These are phyloP conservation scores for Coniochaeta ligniaria DNA, from an alignment of 2,329 filamentous ascomycete genomes.

Conservation along the genomic window DNA sequence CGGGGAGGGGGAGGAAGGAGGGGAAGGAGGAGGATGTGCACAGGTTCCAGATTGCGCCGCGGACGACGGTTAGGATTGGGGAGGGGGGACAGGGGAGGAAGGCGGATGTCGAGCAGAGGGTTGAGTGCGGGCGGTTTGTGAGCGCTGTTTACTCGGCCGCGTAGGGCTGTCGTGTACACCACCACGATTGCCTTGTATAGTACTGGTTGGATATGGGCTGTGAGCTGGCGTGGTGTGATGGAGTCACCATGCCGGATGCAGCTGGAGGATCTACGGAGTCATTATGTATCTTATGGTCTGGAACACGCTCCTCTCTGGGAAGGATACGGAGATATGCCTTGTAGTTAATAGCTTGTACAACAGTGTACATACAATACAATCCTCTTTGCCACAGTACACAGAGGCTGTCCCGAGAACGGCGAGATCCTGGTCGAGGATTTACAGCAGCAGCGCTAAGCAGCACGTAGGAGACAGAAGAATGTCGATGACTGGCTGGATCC, in stretches of 20 bases:
- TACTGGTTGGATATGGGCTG: not conserved
- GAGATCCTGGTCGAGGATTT: not conserved
- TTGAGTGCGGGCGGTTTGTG: constrained; percentile 78
- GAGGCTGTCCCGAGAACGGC: not conserved
- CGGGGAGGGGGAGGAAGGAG: constrained; percentile 45
- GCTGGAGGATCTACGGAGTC: not conserved
- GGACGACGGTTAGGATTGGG: constrained; percentile 60
- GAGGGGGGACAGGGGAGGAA: constrained; percentile 54
- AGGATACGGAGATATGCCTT: not conserved
- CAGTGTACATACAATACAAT: too few species aligned
- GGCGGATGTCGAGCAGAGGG: constrained; percentile 73
- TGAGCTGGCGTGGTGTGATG: not conserved
- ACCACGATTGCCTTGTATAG: not conserved
- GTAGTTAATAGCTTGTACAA: too few species aligned
- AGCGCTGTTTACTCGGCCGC: constrained; percentile 71
- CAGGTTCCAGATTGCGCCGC: constrained; percentile 74
- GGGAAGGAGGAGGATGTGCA: constrained; percentile 27
- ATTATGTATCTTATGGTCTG: not conserved
- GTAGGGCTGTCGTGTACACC: constrained; percentile 9
- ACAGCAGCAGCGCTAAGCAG: not conserved
- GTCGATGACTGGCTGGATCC: not conserved
- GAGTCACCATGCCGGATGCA: not conserved
- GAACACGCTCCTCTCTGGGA: not conserved
- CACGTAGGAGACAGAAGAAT: not conserved
- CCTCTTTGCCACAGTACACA: too few species aligned